These are phyloP conservation scores for Acer saccharum DNA, from an alignment of 345 rosid genomes.

Conservation along the genomic window DNA sequence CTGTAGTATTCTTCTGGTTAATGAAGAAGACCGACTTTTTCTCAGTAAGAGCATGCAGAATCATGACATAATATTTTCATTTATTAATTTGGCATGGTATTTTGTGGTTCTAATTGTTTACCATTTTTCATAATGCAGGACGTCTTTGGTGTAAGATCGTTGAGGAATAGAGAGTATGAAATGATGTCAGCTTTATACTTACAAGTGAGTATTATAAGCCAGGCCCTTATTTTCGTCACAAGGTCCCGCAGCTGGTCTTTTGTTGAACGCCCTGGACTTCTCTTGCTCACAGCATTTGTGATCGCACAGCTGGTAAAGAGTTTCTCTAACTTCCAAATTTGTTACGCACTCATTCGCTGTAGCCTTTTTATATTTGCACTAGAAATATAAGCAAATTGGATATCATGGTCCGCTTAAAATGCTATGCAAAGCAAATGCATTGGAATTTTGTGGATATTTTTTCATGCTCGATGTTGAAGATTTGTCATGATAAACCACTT, in stretches of 20 bases:
- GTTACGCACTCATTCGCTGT: not conserved
- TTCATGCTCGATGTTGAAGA: too few relatives aligned
- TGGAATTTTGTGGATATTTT: not conserved
- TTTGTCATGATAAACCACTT: not conserved
- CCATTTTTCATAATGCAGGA: conserved; percentile 41
- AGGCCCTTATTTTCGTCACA: conserved; percentile 87
- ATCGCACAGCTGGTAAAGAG: conserved; percentile 76
- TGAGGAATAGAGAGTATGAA: conserved; percentile 31
- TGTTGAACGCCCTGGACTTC: conserved; percentile 76
- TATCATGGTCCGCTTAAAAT: not conserved
- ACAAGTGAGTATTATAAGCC: conserved; percentile 89
- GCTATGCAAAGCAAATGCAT: not conserved
- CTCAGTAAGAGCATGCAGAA: conserved; percentile 44
- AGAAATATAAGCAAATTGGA: not conserved
- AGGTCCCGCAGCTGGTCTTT: conserved; percentile 92
- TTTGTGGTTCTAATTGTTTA: conserved; percentile 2
- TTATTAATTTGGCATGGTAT: not conserved
- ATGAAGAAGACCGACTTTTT: conserved; percentile 75
- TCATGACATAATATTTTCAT: not conserved
- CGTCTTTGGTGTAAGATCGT: conserved; percentile 52
- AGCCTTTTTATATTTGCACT: not conserved
- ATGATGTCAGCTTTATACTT: conserved; percentile 86
- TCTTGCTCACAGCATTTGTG: conserved; percentile 58
- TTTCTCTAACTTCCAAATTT: not conserved
- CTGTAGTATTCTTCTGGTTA: conserved; percentile 80